Evolutionary conservation across 2,329 filamentous ascomycete genomes (phyloP), one percentile per base, ranked within the genome.

Genomic region (Cladosporium cucumerinum): DNA sequence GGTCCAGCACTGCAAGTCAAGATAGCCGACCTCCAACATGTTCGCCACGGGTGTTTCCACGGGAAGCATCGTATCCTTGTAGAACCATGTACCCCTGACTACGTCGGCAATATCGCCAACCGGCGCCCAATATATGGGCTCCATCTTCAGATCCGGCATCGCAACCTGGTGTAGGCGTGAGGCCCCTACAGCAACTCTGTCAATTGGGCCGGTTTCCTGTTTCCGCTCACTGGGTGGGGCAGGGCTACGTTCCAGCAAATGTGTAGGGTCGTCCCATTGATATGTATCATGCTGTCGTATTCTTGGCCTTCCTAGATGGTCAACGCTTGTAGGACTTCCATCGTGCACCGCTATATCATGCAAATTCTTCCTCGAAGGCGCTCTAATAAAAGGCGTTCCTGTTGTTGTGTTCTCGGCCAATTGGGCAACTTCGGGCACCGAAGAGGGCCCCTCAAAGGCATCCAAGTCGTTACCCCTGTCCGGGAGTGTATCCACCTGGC

Each of bases 41-140:
- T 98, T 99, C 10, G 95, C 93, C 36, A 97, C 89, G 18, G 87
- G 81, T 0, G 92, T 86, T 68, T 96, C 92, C 6, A 99, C 86
- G 0, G 95, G 95, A 65, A 91, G 82, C 93, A 98, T 97, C 0
- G 90, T 94, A 73, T 97, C 93, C 79, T 90, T 90, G 78, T 98
- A 98, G 76, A 99, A 99, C 95, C 95, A 99, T 0, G 94, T 98
- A 0, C 91, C 93, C 69, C 95, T 85, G 65, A 90, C 84, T 1
- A 98, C 93, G 39, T 88, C 83, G 7, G 92, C 89, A 34, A 96
- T 86, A 73, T 98, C 95, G 72, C 96, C 93, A 34, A 98, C 85
- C 8, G 95, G 94, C 21, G 90, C 93, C 95, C 95, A 99, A 75
- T 99, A 99, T 66, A 98, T 97, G 0, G 95, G 95, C 76, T 93